These are phyloP conservation scores for Colletotrichum orbiculare DNA, from an alignment of 2,329 filamentous ascomycete species.

Conservation along the genomic window DNA sequence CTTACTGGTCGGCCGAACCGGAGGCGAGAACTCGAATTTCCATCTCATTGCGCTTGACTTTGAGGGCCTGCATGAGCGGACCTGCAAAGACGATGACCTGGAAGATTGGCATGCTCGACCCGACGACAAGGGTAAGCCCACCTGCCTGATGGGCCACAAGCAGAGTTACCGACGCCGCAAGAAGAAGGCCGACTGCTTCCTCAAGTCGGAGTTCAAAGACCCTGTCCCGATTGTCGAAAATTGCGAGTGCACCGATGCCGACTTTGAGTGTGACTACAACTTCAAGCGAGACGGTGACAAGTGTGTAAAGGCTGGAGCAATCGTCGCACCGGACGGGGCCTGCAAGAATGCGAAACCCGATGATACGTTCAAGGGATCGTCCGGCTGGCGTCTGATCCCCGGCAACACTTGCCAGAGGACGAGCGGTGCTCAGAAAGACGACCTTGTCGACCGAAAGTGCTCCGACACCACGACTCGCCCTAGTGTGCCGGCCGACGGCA, in stretches of 20 bases:
- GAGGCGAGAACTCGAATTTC: constrained; percentile 63
- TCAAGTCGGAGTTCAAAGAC: constrained; percentile 87
- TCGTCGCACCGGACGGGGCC: constrained; percentile 75
- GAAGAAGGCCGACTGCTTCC: constrained; percentile 87
- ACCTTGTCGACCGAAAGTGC: constrained; percentile 81
- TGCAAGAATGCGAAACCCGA: constrained; percentile 75
- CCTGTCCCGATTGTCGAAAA: constrained; percentile 74
- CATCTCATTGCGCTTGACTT: constrained; percentile 86
- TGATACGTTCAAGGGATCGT: constrained; percentile 84
- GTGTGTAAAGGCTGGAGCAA: constrained; percentile 68
- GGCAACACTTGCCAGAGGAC: constrained; percentile 77
- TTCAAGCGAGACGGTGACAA: constrained; percentile 76
- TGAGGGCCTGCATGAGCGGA: constrained; percentile 79
- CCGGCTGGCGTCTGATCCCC: constrained; percentile 92
- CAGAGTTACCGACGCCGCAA: constrained; percentile 89
- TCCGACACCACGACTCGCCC: constrained; percentile 63
- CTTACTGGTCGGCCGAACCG: constrained; percentile 74
- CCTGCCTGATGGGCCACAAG: constrained; percentile 95
- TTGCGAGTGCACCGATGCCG: constrained; percentile 84
- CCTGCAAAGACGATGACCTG: constrained; percentile 82
- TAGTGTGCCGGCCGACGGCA: constrained; percentile 69
- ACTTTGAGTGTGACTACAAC: constrained; percentile 98
- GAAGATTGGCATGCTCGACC: constrained; percentile 89
- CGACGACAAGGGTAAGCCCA: constrained; percentile 82
- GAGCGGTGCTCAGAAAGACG: constrained; percentile 73